Evolutionary conservation across 805 yeast genomes (phyloP).

Genomic region (Jamesozyma hellenica): DNA sequence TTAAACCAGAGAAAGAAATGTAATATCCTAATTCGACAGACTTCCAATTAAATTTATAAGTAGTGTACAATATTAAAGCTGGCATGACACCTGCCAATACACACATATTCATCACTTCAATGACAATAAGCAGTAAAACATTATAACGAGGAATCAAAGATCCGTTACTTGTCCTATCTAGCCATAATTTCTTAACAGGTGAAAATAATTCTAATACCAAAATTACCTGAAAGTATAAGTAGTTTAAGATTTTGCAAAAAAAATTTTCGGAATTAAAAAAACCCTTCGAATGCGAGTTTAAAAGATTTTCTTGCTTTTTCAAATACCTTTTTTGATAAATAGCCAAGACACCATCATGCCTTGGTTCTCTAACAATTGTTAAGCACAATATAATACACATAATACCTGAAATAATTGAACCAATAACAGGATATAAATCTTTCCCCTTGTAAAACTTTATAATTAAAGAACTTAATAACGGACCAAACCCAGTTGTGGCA

Average conservation of each 20-base stretch:
- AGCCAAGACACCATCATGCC: constrained; percentile 43
- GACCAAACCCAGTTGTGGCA: constrained; percentile 56
- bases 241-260: background rate
- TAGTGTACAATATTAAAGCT: constrained; percentile 42
- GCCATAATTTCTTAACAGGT: constrained; percentile 48
- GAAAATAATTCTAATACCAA: constrained; percentile 24
- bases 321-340: constrained; percentile 34
- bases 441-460: constrained; percentile 24
- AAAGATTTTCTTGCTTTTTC: constrained; percentile 2
- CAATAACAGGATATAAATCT: constrained; percentile 25
- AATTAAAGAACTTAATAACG: constrained; percentile 42
- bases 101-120: constrained; percentile 37
- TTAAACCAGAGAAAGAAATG: constrained; percentile 41
- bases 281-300: background rate
- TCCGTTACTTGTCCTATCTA: constrained; percentile 25
- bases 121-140: constrained; percentile 39
- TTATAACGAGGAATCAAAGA: constrained; percentile 33
- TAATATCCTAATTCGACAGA: constrained; percentile 47
- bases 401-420: constrained; percentile 23
- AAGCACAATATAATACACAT: constrained; percentile 30
- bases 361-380: constrained; percentile 49
- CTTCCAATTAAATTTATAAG: constrained; percentile 44
- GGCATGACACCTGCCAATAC: constrained; percentile 35
- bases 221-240: constrained; percentile 8
- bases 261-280: background rate